A percentile compares a stretch with the other conserved stretches of the same genome.
Evolutionary conservation across 208 protist species (phyloP).

Genomic region (Crithidia expoeki): DNA sequence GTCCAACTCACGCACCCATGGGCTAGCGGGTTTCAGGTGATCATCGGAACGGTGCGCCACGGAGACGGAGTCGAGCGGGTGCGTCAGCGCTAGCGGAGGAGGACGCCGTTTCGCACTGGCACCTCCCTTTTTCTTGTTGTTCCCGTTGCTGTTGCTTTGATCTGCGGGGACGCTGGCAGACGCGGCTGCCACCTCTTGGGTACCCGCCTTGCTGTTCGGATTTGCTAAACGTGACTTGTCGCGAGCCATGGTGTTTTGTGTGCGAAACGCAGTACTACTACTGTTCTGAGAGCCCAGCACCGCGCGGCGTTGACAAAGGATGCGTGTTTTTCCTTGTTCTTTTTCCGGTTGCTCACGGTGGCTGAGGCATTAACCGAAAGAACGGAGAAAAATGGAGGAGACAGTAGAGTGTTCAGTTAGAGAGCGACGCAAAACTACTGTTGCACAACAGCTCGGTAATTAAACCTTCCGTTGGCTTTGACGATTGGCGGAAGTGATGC

Average conservation of each 20-base stretch:
- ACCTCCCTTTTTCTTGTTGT: background rate
- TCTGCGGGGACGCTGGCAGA: background rate
- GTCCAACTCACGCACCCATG: constrained; percentile 60
- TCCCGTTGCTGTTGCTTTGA: background rate
- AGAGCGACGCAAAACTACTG: too few species aligned
- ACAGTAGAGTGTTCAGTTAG: too few species aligned
- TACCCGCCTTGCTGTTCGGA: background rate
- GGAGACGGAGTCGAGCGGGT: constrained; percentile 34
- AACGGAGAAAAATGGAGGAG: too few species aligned
- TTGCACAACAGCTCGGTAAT: too few species aligned
- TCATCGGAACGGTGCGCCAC: constrained; percentile 18
- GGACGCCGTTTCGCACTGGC: background rate
- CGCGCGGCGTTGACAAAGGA: too few species aligned
- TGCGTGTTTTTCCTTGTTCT: too few species aligned
- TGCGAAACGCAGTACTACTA: too few species aligned
- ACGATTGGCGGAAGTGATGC: too few species aligned
- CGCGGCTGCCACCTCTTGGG: background rate
- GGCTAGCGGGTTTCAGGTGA: constrained; percentile 39
- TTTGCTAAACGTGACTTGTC: background rate
- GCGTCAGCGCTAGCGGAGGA: background rate
- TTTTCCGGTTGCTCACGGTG: too few species aligned
- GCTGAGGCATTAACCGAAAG: too few species aligned
- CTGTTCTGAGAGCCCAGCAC: too few species aligned
- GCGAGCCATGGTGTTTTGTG: constrained; percentile 6
- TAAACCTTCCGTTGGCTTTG: too few species aligned